A percentile compares a stretch with the other conserved stretches of the same genome.
These are phyloP conservation scores for Mortierella sp. DNA, from an alignment of 371 early-diverging fungal genomes.

Conservation along the genomic window DNA sequence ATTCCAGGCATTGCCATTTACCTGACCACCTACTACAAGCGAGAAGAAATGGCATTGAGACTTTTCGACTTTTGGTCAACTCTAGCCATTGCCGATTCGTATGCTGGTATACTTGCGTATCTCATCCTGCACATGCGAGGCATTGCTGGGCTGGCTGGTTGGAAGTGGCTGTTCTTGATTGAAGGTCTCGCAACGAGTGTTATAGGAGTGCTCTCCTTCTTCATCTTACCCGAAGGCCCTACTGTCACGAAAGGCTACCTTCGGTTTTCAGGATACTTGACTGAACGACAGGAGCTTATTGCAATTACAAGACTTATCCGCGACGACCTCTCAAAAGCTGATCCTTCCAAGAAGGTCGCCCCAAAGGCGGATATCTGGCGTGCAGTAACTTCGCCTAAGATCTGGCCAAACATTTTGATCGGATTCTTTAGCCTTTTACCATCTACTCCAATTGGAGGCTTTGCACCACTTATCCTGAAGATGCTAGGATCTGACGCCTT, in stretches of 20 bases:
- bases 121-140: slow-evolving; percentile 68
- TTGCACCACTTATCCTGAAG: slow-evolving; percentile 66
- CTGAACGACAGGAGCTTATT: slow-evolving; percentile 61
- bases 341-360: slow-evolving; percentile 58
- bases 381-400: slow-evolving; percentile 51
- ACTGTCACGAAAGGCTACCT: slow-evolving; percentile 56
- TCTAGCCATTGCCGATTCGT: slow-evolving; percentile 69
- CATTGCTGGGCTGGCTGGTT: slow-evolving; percentile 65
- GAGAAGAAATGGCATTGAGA: slow-evolving; percentile 67
- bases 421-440: slow-evolving; percentile 60
- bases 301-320: slow-evolving; percentile 68
- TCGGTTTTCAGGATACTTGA: slow-evolving; percentile 63
- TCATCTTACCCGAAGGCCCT: slow-evolving; percentile 63
- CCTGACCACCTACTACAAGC: slow-evolving; percentile 71
- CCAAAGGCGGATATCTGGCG: slow-evolving; percentile 60
- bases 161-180: slow-evolving; percentile 70
- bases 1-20: slow-evolving; percentile 72
- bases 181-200: slow-evolving; percentile 66
- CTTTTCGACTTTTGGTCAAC: slow-evolving; percentile 73
- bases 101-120: slow-evolving; percentile 70
- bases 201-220: slow-evolving; percentile 60
- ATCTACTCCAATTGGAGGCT: slow-evolving; percentile 56
- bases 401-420: slow-evolving; percentile 61
- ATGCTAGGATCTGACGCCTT: slow-evolving; percentile 60
- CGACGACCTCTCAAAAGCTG: slow-evolving; percentile 64